Percentiles rank a stretch among this genome's conserved stretches.
Evolutionary conservation across 495 filamentous ascomycete genomes (phyloP).

Genomic region (Aspergillus haitiensis): DNA sequence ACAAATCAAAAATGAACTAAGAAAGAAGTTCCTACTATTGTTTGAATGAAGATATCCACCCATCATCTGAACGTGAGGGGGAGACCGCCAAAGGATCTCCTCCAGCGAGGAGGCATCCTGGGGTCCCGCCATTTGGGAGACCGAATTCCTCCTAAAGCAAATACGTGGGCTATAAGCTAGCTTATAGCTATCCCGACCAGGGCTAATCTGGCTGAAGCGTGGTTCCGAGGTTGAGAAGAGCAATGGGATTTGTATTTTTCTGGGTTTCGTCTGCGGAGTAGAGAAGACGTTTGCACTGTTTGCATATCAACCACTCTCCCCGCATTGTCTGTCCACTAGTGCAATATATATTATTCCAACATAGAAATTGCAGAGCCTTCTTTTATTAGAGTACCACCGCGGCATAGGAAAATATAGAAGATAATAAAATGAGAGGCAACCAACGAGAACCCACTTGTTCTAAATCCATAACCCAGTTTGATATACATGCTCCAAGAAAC

Average conservation of each 20-base stretch:
- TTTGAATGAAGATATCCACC: conserved; percentile 53
- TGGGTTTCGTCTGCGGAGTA: conserved; percentile 10
- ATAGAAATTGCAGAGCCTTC: neutral
- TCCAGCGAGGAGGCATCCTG: conserved; percentile 64
- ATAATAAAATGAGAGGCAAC: too few relatives aligned
- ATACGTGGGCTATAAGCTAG: neutral
- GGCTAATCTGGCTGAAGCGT: neutral
- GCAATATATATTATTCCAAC: neutral
- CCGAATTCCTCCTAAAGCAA: neutral
- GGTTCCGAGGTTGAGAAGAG: neutral
- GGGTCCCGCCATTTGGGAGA: conserved; percentile 30
- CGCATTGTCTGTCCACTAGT: neutral
- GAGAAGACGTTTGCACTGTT: conserved; percentile 9
- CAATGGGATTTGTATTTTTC: neutral
- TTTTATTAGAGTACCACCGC: too few relatives aligned
- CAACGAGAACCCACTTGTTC: too few relatives aligned
- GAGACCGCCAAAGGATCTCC: conserved; percentile 75
- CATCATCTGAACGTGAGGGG: conserved; percentile 59
- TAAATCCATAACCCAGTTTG: neutral
- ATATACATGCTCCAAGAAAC: conserved; percentile 7
- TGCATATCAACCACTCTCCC: conserved; percentile 5
- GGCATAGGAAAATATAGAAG: too few relatives aligned
- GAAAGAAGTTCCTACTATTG: conserved; percentile 39
- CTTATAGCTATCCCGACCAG: neutral
- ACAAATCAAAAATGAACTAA: neutral